Evolutionary conservation across 768 basidiomycete species (phyloP), one percentile per base, ranked within the genome.

Genomic region (Trametes coccinea): DNA sequence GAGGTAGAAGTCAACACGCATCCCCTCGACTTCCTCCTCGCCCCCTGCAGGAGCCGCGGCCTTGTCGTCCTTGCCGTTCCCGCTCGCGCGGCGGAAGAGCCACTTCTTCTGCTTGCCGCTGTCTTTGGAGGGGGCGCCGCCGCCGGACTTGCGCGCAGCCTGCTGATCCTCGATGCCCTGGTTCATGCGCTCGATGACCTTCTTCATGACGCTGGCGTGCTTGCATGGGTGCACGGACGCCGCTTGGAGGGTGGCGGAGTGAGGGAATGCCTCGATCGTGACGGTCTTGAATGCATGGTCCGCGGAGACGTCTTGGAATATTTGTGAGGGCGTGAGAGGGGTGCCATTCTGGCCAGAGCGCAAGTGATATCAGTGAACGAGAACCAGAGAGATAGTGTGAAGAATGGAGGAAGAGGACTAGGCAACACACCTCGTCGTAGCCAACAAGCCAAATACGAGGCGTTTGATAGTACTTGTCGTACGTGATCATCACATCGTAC

Each of bases 401-500:
- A 43, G 58, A 33, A 17, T 6, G 17, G 27, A 39, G 41, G 49
- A 4, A 22, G n/a, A 16, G 30, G 22, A 41, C 48, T 52, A 5
- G 33, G 17, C 2, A 11, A 63, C 78, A 59, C 64, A 92, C 94
- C 85, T 98, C 97, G 72, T 98, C 95, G 72, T 98, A 98, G 17
- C 97, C 97, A 66, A 95, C 85, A 61, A 99, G 78, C 97, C 97
- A 99, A 73, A 98, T 90, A 67, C 96, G 86, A 27, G 97, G 97
- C 11, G 95, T 98, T 75, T 98, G 97, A 76, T 99, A 98, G 76
- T 95, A 96, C 79, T 98, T 99, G 84, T 99, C 97, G 75, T 98
- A 99, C 50, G 93, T 93, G 80, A 99, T 98, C 90, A 97, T 93
- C 70, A 98, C 95, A 74, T 99, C 97, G 79, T 99, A 99, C 10